phyloP scores from a whole-genome alignment of 2,329 filamentous ascomycete species.

The Diplodia mutila region DNA sequence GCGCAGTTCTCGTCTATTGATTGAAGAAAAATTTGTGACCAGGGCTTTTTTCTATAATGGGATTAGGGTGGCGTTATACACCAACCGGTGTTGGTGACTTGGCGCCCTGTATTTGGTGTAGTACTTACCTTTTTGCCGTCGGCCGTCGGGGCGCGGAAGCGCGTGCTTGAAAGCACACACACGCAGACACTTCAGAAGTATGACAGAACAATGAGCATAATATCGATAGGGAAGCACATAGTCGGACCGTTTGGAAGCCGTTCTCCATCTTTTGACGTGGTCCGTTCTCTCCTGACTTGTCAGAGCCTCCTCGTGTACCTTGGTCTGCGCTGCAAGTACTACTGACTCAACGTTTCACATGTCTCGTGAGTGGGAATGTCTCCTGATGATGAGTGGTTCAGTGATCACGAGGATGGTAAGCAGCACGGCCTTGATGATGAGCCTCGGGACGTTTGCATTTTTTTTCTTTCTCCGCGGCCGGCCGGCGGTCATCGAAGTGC shows the following conservation, averaged over 20 bases:
- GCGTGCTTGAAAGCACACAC: background rate
- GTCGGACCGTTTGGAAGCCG: background rate
- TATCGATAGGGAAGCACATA: background rate
- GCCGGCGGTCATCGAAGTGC: no score
- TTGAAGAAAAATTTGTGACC: background rate
- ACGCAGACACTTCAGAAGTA: background rate
- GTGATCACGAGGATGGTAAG: no score
- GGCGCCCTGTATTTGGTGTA: background rate
- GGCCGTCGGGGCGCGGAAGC: background rate
- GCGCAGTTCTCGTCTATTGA: background rate
- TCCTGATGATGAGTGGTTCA: background rate
- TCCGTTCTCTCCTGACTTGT: background rate
- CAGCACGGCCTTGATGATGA: no score
- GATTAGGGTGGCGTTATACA: conserved; percentile 11
- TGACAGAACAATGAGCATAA: background rate
- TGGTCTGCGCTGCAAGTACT: background rate
- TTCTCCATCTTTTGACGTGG: background rate
- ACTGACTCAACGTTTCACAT: no score
- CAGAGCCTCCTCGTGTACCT: background rate
- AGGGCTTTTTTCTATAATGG: background rate
- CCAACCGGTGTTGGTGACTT: background rate
- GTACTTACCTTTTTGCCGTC: background rate
- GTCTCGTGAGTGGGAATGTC: no score
- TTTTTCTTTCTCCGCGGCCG: no score
- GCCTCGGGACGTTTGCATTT: no score